Evolutionary conservation across 2,329 filamentous ascomycete genomes (phyloP), one percentile per base, ranked within the genome.

Genomic region (Pseudofabraea citricarpa): DNA sequence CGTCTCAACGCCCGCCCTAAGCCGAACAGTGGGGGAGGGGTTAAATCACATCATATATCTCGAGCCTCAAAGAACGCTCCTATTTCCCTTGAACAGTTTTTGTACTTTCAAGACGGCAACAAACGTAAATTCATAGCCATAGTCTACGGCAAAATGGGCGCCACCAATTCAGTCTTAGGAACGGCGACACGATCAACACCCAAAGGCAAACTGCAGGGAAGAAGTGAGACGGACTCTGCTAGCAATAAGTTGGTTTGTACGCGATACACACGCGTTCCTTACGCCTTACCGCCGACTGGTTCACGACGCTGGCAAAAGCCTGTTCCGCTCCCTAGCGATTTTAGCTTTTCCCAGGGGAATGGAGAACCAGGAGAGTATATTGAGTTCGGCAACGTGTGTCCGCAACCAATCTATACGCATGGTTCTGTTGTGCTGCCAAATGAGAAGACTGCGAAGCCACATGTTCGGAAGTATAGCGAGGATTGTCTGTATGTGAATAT

Each of bases 401-500:
- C 64, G 5, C 68, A 70, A 40, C 59, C 62, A 16, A 27, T 27
- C 9, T 40, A 51, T 13, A 21, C 15, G 9, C 35, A 37, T 23
- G n/a, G 15, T 5, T 37, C 35, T n/a, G 35, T 37, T 10, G 13
- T 37, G 10, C 21, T 40, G 31, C 54, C 21, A 4, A 45, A 46
- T 23, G 16, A 38, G 0, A 53, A 13, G 51, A 55, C 23, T 56
- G 52, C 48, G 1, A 43, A 45, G 1, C 19, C 19, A n/a, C 10
- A 21, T 9, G 35, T 6, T 9, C 21, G 19, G 6, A 8, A 5
- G 8, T 23, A 22, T 37, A 32, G 46, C 4, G 71, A 74, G 45
- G 71, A 74, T 52, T 74, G 71, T 33, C 58, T 74, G 32, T 70
- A 67, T 36, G 57, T 68, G 39, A 73, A 74, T 44, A 63, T 73